Conservation (phyloP, 75 land plant species). For the Cryptomeria japonica region DNA sequence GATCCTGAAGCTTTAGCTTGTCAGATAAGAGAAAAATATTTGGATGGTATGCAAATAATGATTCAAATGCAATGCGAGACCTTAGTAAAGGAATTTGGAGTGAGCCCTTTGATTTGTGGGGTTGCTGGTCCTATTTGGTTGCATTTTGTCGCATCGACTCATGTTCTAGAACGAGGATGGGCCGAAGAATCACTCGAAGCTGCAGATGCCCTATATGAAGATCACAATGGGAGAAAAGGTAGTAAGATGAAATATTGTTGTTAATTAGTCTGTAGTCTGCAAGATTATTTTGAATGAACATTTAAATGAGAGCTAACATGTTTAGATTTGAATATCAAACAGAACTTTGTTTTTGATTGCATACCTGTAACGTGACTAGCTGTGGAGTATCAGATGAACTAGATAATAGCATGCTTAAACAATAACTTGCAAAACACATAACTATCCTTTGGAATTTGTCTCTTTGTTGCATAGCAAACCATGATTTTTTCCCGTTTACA, state of each 20-base stretch:
- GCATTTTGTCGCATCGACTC: constrained; percentile 59
- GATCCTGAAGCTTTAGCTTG: constrained; percentile 21
- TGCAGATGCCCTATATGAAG: constrained; percentile 12
- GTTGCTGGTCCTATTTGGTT: constrained; percentile 73
- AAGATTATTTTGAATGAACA: background rate
- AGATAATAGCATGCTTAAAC: background rate
- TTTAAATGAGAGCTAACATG: background rate
- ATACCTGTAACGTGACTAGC: background rate
- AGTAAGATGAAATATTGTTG: background rate
- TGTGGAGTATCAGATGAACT: background rate
- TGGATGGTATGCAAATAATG: constrained; percentile 85
- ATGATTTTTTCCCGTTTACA: background rate
- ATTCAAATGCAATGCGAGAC: constrained; percentile 83
- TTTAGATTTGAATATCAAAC: background rate
- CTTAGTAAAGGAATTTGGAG: constrained; percentile 69
- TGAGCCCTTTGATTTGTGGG: constrained; percentile 74
- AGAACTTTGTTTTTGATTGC: background rate
- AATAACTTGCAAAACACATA: background rate
- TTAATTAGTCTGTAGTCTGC: background rate
- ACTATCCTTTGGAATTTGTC: background rate
- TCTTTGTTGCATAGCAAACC: background rate
- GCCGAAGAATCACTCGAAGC: constrained; percentile 37
- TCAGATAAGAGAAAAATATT: constrained; percentile 49
- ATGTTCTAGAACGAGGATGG: constrained; percentile 75
- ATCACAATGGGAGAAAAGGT: background rate